These are phyloP conservation scores for Botrytis cinerea DNA, from an alignment of 2,329 filamentous ascomycete species.

Conservation along the genomic window DNA sequence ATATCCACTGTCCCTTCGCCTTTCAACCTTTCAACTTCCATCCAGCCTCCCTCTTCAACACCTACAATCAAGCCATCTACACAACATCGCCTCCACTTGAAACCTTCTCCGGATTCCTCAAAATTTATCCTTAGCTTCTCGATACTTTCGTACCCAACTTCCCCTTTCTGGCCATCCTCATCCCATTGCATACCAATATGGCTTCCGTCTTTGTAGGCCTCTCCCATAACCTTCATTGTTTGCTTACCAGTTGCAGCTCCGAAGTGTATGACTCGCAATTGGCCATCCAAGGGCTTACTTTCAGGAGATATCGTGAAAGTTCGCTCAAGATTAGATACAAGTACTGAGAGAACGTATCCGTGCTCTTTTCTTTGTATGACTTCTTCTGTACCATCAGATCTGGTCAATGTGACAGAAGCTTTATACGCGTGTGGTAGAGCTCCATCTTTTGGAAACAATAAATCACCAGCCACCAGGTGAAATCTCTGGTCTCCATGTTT, in stretches of 20 bases:
- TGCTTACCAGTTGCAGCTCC: constrained; percentile 63
- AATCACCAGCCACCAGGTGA: constrained; percentile 76
- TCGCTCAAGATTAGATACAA: constrained; percentile 80
- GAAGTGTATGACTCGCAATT: constrained; percentile 74
- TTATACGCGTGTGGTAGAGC: constrained; percentile 56
- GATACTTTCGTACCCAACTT: constrained; percentile 72
- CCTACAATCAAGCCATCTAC: constrained; percentile 88
- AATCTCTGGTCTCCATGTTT: constrained; percentile 77
- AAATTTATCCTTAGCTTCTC: constrained; percentile 68
- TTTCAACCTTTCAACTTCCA: constrained; percentile 61
- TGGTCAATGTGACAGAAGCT: constrained; percentile 50
- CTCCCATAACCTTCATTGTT: constrained; percentile 76
- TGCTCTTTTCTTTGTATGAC: constrained; percentile 53
- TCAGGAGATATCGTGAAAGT: constrained; percentile 79
- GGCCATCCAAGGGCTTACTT: constrained; percentile 69
- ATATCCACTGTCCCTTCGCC: constrained; percentile 38
- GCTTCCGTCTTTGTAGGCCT: constrained; percentile 58
- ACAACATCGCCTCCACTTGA: constrained; percentile 79
- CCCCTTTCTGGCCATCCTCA: constrained; percentile 32
- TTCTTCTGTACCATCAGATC: constrained; percentile 37
- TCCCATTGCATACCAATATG: constrained; percentile 51
- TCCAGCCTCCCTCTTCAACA: constrained; percentile 68
- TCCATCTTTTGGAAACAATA: constrained; percentile 60
- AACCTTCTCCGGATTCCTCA: constrained; percentile 65
- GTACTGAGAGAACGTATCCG: constrained; percentile 73